phyloP scores from a whole-genome alignment of 345 rosid species.

The Firmiana major region DNA sequence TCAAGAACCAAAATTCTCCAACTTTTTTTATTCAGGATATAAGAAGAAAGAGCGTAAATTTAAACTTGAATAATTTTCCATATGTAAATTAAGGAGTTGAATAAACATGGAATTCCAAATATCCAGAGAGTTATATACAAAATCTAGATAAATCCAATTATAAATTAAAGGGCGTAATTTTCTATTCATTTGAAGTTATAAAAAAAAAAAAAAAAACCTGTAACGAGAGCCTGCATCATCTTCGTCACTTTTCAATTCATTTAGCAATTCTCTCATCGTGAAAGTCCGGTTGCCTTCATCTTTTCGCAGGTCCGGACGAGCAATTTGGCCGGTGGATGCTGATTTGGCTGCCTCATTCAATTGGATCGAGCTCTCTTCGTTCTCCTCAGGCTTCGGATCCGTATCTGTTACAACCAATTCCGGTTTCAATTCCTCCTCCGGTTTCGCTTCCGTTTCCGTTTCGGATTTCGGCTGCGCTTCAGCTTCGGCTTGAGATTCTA shows the following conservation, averaged over 20 bases:
- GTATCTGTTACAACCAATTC: neutral
- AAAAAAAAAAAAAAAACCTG: conserved; percentile 37
- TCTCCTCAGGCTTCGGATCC: neutral
- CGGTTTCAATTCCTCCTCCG: neutral
- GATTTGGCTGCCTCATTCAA: neutral
- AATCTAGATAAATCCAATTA: neutral
- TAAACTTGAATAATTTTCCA: neutral
- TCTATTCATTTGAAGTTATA: neutral
- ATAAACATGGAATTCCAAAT: neutral
- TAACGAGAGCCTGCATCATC: conserved; percentile 61
- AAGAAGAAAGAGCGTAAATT: neutral
- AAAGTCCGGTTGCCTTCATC: conserved; percentile 70
- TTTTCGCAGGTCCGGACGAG: conserved; percentile 35
- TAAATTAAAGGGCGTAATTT: neutral
- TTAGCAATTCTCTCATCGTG: conserved; percentile 86
- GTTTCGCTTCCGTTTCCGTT: neutral
- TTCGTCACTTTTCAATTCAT: conserved; percentile 71
- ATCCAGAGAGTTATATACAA: neutral
- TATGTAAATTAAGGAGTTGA: neutral
- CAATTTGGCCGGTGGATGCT: conserved; percentile 23
- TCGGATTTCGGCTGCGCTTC: neutral
- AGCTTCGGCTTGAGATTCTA: neutral
- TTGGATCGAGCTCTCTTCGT: conserved; percentile 4
- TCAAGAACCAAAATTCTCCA: neutral
- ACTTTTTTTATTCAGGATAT: neutral